Base-by-base conservation (phyloP, 495 filamentous ascomycete species). In the Letharia columbiana region DNA sequence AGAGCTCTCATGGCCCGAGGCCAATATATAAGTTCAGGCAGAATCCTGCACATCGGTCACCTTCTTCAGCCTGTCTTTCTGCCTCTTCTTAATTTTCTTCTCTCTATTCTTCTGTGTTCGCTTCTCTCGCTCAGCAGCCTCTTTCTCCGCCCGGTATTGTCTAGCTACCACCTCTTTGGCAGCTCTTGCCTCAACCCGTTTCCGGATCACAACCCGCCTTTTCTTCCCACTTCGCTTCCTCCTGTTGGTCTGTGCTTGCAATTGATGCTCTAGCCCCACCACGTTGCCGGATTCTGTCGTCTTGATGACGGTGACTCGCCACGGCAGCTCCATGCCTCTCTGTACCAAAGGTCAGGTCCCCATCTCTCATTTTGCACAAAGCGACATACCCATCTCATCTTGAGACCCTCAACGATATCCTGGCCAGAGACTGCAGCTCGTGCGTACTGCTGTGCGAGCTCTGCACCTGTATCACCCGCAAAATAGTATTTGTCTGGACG, bases 1-100 rank as follows among this genome's bases (percentile, higher is more conserved):
- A 31, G 23, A 52, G 49, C 49, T 2, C 9, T 23, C 49, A 28
- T 52, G 11, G 20, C 3, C 52, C 31, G 4, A 12, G 3, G 13
- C 6, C 18, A 3, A 31, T 15, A 7, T 56, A 31, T 28, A 7
- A 56, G 3, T 9, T 45, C 31, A 49, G 3, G 54, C 4, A 35
- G 23, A 18, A 9, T 44, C 44, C 15, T 60, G 10, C 23, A 20
- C 52, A 9, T 40, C 45, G 13, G 47, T 41, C 3, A 37, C 31
- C 50, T 69, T 67, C 42, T 56, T 45, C 31, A 41, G 45, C 44
- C 65, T 66, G 9, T 66, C 64, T 47, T 70, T 72, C 47, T 70
- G 63, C 50, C 66, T 67, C 63, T 57, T 63, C 63, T 72, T 72
- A 12, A 70, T 18, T 28, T 72, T 70, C 60, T 70, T 72, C 41